Percentiles rank a stretch among this genome's conserved stretches.
Conservation (phyloP, 2,329 filamentous ascomycete species). For the Cercospora berteroae region DNA sequence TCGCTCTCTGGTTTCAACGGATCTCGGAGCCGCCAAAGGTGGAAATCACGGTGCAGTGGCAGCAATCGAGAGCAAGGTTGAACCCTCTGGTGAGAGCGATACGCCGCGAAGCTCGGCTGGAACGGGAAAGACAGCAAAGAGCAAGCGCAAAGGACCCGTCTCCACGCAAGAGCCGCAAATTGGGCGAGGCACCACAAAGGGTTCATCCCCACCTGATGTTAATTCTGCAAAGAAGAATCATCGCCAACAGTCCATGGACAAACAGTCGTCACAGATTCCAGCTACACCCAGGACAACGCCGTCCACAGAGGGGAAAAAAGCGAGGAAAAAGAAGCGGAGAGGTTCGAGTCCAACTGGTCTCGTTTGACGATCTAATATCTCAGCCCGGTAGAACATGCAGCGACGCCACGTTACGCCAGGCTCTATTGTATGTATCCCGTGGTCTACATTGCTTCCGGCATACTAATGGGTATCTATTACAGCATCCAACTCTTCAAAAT, state of each 20-base stretch:
- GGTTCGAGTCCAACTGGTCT: background rate
- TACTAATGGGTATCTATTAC: constrained; percentile 13
- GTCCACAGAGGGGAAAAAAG: background rate
- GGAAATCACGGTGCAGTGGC: background rate
- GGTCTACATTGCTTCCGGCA: constrained; percentile 4
- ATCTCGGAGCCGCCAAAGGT: background rate
- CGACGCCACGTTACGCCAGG: background rate
- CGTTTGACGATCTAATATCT: background rate
- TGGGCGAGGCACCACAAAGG: background rate
- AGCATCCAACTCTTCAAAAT: background rate
- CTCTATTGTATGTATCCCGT: constrained; percentile 14
- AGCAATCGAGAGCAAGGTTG: background rate
- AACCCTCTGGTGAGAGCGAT: background rate
- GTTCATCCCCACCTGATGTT: background rate
- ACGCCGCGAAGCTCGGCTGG: background rate
- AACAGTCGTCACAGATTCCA: background rate
- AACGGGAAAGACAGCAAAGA: background rate
- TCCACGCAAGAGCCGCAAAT: background rate
- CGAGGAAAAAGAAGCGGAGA: background rate
- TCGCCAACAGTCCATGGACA: background rate
- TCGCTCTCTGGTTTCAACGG: background rate
- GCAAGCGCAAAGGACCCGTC: background rate
- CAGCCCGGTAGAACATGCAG: background rate
- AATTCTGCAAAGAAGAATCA: background rate
- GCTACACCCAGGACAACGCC: background rate